Evolutionary conservation across 306 rosid species (phyloP), one percentile per base, ranked within the genome.

Genomic region (Fagus sylvatica): DNA sequence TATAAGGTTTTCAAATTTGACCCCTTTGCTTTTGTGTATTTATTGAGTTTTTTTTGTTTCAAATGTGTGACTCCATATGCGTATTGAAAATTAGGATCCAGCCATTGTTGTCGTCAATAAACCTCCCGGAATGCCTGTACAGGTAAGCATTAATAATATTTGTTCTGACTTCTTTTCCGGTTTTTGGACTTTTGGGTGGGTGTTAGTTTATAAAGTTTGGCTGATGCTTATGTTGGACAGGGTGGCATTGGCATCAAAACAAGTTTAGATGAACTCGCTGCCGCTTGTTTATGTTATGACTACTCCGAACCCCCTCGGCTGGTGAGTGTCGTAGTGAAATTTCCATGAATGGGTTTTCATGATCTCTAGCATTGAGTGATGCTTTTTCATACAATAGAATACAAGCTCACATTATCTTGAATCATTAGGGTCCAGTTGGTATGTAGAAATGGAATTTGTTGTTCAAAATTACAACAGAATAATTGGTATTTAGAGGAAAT

Each of bases 121-220:
- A 87, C 98, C 98, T 76, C 91, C 97, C 10, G 98, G 98, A 78
- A 79, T 95, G 96, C 91, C 96, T 3, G 98, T 91, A 36, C 98
- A 94, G 94, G 98, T 93, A 73, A 73, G 80, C 59, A 32, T 22
- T 43, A 11, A 3, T 53, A 49, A 74, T 75, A 54, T 60, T 30
- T 34, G 37, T 74, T 69, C 4, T 32, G 73, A 48, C 11, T 17
- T 56, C 65, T 33, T 16, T 37, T 41, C 73, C 33, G 16, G 28
- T 67, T 32, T 67, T 37, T 30, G 39, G 51, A 49, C 69, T 34
- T 62, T n/a, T n/a, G n/a, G n/a, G n/a, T 62, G 15, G 53, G 55
- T 77, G 41, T 81, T 73, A 1, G 34, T 41, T 69, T 61, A 71
- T 48, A 66, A 43, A 36, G 32, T 76, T 43, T 61, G 66, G 40